Base-by-base conservation (phyloP, 176 grass and related monocot genomes). In the Eragrostis curvula region DNA sequence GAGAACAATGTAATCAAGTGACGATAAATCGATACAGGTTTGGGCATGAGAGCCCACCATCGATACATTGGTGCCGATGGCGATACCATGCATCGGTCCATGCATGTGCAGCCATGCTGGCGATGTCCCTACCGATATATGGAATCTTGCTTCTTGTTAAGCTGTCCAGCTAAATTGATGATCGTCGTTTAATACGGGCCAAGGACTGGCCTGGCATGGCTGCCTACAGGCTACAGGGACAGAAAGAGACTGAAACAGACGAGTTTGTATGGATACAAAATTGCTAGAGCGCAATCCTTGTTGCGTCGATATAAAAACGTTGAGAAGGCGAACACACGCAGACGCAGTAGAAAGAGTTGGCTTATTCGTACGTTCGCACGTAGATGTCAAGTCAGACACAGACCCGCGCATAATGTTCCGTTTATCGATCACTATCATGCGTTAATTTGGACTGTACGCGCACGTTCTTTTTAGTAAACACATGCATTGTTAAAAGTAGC, bases 61-160 rank as follows among this genome's bases (percentile, higher is more conserved):
- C 29, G 4, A 36, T n/a, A n/a, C 58, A 5, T 41, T 82, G 44
- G 28, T 7, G 43, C 27, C 68, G 68, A 28, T 8, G 23, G 10
- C 44, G 32, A 36, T 36, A 36, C 32, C 4, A 36, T 36, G 3
- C 32, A 36, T 36, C 32, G 32, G n/a, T 30, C 8, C 27, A 49
- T 28, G 30, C 64, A 27, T 78, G 41, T 56, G 78, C 49, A 53
- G 49, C 14, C 3, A 69, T 18, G 49, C 29, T 6, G 32, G 1
- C 6, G 18, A 28, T 13, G 64, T 47, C 70, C 70, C 59, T 43
- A 43, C 32, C 49, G 24, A 39, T 15, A 25, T 14, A 14, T 79
- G 50, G 62, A 49, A 60, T 68, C 68, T 60, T 76, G 71, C 47
- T 75, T 81, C 74, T 75, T 69, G 78, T 87, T 87, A 81, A 60